Conservation (phyloP, 257 asterid genomes). For the Avicennia marina region DNA sequence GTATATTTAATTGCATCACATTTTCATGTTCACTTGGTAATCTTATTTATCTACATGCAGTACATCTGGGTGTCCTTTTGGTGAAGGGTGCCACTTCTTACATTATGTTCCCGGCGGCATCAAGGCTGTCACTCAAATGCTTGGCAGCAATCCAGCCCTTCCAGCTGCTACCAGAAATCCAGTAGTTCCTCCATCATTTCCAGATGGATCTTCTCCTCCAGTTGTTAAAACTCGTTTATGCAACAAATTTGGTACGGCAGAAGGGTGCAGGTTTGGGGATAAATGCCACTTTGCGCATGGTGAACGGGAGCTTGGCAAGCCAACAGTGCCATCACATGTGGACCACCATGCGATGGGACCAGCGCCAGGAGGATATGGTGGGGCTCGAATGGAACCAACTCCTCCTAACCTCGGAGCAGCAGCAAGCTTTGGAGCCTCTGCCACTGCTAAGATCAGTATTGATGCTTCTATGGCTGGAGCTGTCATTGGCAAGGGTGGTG, state of each 20-base stretch:
- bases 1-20: background rate
- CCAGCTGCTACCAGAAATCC: constrained; percentile 40
- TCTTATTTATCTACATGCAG: constrained; percentile 32
- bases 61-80: constrained; percentile 63
- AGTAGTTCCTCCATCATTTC: constrained; percentile 36
- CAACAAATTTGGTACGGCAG: constrained; percentile 50
- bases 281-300: constrained; percentile 62
- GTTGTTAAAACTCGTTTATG: constrained; percentile 54
- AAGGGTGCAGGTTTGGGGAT: constrained; percentile 65
- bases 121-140: constrained; percentile 60
- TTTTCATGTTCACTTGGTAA: constrained; percentile 9
- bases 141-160: constrained; percentile 57
- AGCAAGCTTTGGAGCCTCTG: constrained; percentile 53
- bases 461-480: constrained; percentile 59
- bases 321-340: constrained; percentile 33
- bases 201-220: constrained; percentile 42
- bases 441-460: constrained; percentile 60
- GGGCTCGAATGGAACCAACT: constrained; percentile 31
- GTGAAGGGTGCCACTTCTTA: constrained; percentile 65
- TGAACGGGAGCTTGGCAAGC: constrained; percentile 62
- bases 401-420: constrained; percentile 35
- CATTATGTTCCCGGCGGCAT: constrained; percentile 69
- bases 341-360: constrained; percentile 36
- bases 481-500: constrained; percentile 61
- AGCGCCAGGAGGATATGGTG: constrained; percentile 36